A percentile compares a stretch with the other conserved stretches of the same genome.
phyloP scores from a whole-genome alignment of 2,329 filamentous ascomycete species.

The Aurifilum marmelostoma region DNA sequence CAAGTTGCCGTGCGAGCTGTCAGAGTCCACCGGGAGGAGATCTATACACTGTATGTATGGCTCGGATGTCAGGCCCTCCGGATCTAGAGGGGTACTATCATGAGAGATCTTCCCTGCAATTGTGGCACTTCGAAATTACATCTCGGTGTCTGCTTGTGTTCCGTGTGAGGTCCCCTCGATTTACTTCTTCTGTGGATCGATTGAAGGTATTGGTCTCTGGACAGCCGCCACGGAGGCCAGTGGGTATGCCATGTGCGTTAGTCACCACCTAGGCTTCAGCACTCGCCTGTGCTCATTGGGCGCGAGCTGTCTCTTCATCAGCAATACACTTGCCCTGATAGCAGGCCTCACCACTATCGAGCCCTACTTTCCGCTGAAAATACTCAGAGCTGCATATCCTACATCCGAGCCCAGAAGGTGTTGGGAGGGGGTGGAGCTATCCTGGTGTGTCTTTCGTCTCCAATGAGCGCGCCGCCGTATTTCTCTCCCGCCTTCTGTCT shows the following conservation, averaged over 20 bases:
- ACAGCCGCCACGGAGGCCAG: neutral
- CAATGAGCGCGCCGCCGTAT: slow-evolving; percentile 6
- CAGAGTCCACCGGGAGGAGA: neutral
- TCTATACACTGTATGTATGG: neutral
- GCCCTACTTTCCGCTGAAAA: neutral
- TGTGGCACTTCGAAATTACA: neutral
- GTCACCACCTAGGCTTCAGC: neutral
- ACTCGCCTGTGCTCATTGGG: too few species aligned
- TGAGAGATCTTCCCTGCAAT: neutral
- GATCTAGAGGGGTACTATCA: neutral
- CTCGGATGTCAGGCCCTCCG: neutral
- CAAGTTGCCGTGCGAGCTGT: slow-evolving; percentile 13
- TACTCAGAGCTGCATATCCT: slow-evolving; percentile 2
- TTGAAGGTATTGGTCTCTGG: neutral
- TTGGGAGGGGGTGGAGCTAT: too few species aligned
- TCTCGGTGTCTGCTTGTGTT: neutral
- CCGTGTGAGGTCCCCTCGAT: neutral
- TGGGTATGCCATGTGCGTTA: neutral
- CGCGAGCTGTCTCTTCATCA: too few species aligned
- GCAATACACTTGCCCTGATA: neutral
- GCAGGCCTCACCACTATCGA: neutral
- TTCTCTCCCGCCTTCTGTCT: neutral
- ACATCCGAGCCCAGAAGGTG: neutral
- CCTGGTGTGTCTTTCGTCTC: neutral
- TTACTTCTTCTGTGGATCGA: neutral